Evolutionary conservation across 495 filamentous ascomycete genomes (phyloP), one percentile per base, ranked within the genome.

Genomic region (Tuber indicum): DNA sequence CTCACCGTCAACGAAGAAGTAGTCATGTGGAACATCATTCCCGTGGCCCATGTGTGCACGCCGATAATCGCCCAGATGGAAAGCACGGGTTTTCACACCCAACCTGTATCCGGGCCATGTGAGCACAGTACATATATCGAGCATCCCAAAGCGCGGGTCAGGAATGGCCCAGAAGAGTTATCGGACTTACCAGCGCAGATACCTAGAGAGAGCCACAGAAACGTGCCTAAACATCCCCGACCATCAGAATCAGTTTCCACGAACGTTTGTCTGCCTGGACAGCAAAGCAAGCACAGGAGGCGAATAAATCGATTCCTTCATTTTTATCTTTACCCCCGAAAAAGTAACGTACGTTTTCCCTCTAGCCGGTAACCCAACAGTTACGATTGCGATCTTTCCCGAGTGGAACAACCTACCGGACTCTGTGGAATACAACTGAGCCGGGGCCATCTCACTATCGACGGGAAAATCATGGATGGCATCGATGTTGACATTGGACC

Each of bases 371-470:
- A 97, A 88, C 73, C 96, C 96, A 82, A 98, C 96, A 79, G 97
- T 97, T 73, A 95, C 95, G 75, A 99, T 98, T 58, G 94, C 94
- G 79, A 99, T 98, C 46, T 94, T 90, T 69, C 96, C 96, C 10
- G 96, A 97, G 85, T 99, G 96, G 83, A 98, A 99, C 41, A 99
- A 90, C 36, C 95, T 89, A 72, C 96, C 96, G 49, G 95, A 98
- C 87, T 97, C 94, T 32, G 96, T 99, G 84, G 93, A 97, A 84
- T 99, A 99, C 41, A 99, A 87, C 86, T 99, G 96, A 75, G 96
- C 96, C 23, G 96, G 96, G 4, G 96, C 96, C 86, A 96, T 89
- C 75, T 94, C 91, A 41, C 79, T 82, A 78, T 92, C 94, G 80
- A 92, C 90, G 2, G 92, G 90, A 74, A 97, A 87, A 86, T 98